Percentiles rank a stretch among this genome's conserved stretches.
Evolutionary conservation across 345 rosid genomes (phyloP).

Genomic region (Moringa oleifera): DNA sequence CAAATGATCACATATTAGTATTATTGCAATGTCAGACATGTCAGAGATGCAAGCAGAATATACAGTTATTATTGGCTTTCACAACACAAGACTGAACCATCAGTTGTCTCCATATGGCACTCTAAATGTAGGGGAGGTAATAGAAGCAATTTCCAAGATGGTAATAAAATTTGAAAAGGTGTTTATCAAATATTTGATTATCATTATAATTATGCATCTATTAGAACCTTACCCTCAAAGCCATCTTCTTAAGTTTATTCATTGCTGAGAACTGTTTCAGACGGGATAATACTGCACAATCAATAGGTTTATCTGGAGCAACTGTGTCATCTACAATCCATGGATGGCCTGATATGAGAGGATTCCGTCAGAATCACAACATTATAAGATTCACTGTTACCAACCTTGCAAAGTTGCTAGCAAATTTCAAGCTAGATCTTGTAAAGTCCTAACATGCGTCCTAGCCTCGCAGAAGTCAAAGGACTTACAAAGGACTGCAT

Average conservation of each 20-base stretch:
- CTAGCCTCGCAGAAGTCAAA: neutral
- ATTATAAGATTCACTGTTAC: too few relatives aligned
- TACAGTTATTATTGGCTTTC: too few relatives aligned
- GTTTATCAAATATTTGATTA: too few relatives aligned
- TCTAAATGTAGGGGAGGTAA: too few relatives aligned
- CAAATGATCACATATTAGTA: too few relatives aligned
- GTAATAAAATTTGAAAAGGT: too few relatives aligned
- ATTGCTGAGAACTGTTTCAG: slow-evolving; percentile 71
- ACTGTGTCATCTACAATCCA: slow-evolving; percentile 77
- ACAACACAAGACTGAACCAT: too few relatives aligned
- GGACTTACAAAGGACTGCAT: slow-evolving; percentile 68
- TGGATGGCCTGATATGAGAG: slow-evolving; percentile 49
- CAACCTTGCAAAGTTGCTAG: neutral
- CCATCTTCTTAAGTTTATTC: slow-evolving; percentile 90
- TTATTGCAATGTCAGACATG: too few relatives aligned
- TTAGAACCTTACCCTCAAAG: slow-evolving; percentile 48
- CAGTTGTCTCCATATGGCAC: too few relatives aligned
- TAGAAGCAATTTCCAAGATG: too few relatives aligned
- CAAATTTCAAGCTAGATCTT: neutral
- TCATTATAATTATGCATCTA: slow-evolving; percentile 1
- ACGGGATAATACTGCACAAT: slow-evolving; percentile 69
- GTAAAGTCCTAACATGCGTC: neutral
- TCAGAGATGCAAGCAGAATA: too few relatives aligned
- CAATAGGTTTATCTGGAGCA: slow-evolving; percentile 82
- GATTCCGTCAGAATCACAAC: neutral